Percentiles rank a stretch among this genome's conserved stretches.
phyloP scores from a whole-genome alignment of 1,139 yeast genomes.

The Suhomyces terraborum region DNA sequence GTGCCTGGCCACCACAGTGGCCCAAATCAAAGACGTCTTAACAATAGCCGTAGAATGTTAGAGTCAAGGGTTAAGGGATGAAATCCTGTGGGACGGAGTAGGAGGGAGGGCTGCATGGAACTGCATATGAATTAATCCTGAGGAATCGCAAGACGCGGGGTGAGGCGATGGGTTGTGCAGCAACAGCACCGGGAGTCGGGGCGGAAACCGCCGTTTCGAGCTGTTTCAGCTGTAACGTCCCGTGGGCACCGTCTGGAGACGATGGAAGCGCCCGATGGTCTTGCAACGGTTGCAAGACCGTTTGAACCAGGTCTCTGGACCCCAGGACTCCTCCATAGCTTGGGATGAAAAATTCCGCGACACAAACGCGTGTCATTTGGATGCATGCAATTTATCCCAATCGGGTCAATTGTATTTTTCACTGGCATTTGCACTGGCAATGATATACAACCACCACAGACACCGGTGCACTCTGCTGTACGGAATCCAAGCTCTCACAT shows the following conservation, averaged over 20 bases:
- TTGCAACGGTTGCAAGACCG: too few species aligned
- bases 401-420: too few species aligned
- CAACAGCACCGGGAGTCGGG: not conserved
- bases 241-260: too few species aligned
- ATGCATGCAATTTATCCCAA: conserved; percentile 12
- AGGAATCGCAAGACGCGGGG: not conserved
- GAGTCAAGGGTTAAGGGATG: conserved; percentile 1
- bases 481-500: not conserved
- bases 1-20: conserved; percentile 2
- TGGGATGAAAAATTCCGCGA: conserved; percentile 2
- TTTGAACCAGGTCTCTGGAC: too few species aligned
- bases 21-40: not conserved
- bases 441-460: too few species aligned
- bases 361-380: conserved; percentile 15
- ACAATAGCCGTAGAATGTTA: conserved; percentile 3
- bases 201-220: too few species aligned
- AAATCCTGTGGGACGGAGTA: not conserved
- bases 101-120: conserved; percentile 4
- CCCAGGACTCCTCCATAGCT: too few species aligned
- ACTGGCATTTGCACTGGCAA: too few species aligned
- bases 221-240: too few species aligned
- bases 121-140: not conserved
- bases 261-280: too few species aligned
- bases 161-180: not conserved
- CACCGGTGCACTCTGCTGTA: too few species aligned